A percentile compares a stretch with the other conserved stretches of the same genome.
Conservation (phyloP, 495 filamentous ascomycete genomes). For the Penicillium lividum region DNA sequence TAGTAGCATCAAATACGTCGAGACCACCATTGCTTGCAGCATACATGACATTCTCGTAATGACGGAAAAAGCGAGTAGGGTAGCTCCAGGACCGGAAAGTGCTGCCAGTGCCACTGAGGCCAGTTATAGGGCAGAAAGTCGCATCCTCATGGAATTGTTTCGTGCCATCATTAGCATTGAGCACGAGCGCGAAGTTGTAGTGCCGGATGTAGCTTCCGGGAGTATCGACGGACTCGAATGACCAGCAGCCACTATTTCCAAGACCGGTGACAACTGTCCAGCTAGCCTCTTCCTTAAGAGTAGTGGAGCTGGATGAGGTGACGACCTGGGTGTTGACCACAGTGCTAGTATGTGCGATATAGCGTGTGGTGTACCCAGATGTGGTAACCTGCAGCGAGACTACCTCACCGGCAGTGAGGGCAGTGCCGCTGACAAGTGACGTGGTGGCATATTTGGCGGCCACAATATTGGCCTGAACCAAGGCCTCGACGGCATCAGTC, state of each 20-base stretch:
- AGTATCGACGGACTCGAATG: constrained; percentile 57
- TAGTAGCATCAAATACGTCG: constrained; percentile 47
- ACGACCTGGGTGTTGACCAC: constrained; percentile 54
- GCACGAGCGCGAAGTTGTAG: constrained; percentile 44
- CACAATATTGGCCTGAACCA: constrained; percentile 59
- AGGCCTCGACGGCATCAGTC: constrained; percentile 53
- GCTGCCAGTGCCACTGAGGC: constrained; percentile 46
- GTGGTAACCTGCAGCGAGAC: constrained; percentile 55
- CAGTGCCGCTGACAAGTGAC: constrained; percentile 49
- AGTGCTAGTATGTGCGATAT: constrained; percentile 50
- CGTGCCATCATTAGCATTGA: constrained; percentile 49
- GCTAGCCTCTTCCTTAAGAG: constrained; percentile 51
- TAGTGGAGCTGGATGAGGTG: constrained; percentile 47
- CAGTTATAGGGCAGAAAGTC: constrained; percentile 54
- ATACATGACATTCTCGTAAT: constrained; percentile 49
- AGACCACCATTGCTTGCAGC: constrained; percentile 54
- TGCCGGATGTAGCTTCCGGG: constrained; percentile 57
- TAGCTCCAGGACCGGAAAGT: constrained; percentile 57
- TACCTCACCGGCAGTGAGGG: constrained; percentile 47
- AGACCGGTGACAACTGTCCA: constrained; percentile 57
- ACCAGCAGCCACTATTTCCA: constrained; percentile 52
- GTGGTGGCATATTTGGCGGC: constrained; percentile 53
- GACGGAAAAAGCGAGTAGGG: constrained; percentile 56
- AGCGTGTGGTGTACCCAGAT: constrained; percentile 48
- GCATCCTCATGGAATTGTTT: constrained; percentile 57